Percentiles rank a stretch among this genome's conserved stretches.
phyloP scores from a whole-genome alignment of 2,329 filamentous ascomycete species.

The Calycina herbarum region DNA sequence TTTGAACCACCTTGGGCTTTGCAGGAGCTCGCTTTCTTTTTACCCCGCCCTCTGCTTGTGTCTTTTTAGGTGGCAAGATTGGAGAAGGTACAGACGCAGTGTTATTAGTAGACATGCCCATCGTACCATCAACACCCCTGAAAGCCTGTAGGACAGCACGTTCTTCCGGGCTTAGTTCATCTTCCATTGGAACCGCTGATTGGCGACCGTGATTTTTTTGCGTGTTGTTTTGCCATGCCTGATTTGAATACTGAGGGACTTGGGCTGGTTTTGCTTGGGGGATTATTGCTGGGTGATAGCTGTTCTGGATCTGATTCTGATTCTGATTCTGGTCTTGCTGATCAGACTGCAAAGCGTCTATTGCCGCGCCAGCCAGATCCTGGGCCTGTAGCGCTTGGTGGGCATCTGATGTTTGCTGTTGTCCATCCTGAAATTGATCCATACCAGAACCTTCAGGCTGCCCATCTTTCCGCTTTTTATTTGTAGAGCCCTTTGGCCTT shows the following conservation, averaged over 20 bases:
- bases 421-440: conserved; percentile 14
- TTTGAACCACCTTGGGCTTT: conserved; percentile 28
- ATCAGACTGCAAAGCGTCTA: neutral
- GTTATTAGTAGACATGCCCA: conserved; percentile 21
- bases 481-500: conserved; percentile 54
- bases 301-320: conserved; percentile 5
- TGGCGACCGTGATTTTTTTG: conserved; percentile 19
- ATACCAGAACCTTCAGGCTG: conserved; percentile 17
- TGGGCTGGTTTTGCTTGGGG: conserved; percentile 22
- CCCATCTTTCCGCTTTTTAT: conserved; percentile 38
- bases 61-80: conserved; percentile 24
- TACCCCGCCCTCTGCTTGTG: conserved; percentile 21
- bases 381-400: conserved; percentile 24
- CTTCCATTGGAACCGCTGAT: conserved; percentile 16
- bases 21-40: conserved; percentile 33
- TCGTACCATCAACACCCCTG: conserved; percentile 20
- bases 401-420: conserved; percentile 16
- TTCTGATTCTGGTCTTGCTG: conserved; percentile 9
- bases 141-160: conserved; percentile 38
- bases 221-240: conserved; percentile 29
- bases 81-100: conserved; percentile 22
- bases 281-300: conserved; percentile 34
- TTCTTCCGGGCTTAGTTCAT: conserved; percentile 37
- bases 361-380: conserved; percentile 16
- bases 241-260: conserved; percentile 25